phyloP scores from a whole-genome alignment of 2,329 filamentous ascomycete species.

The Thielaviopsis ethacetica region DNA sequence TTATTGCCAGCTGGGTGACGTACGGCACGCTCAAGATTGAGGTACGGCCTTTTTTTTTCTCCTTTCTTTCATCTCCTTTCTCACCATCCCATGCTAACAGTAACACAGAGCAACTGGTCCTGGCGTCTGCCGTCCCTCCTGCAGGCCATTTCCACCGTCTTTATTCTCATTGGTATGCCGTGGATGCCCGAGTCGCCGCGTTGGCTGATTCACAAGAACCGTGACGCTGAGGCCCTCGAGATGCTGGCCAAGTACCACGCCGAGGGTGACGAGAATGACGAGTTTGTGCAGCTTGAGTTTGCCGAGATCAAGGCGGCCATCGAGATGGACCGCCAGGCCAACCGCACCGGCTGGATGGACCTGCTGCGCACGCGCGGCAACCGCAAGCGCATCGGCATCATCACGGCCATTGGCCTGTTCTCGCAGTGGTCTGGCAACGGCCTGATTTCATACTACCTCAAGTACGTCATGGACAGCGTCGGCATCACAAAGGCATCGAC shows the following conservation, averaged over 20 bases:
- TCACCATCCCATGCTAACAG: neutral
- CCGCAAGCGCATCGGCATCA: constrained; percentile 17
- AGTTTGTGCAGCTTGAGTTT: constrained; percentile 17
- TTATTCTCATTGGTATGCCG: constrained; percentile 14
- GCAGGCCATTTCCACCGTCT: constrained; percentile 17
- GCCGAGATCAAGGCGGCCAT: constrained; percentile 18
- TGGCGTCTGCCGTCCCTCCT: constrained; percentile 17
- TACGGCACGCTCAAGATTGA: constrained; percentile 17
- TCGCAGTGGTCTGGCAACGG: constrained; percentile 18
- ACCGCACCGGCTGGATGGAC: constrained; percentile 14
- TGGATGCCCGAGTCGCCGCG: constrained; percentile 18
- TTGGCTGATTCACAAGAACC: constrained; percentile 23
- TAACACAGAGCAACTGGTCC: constrained; percentile 13
- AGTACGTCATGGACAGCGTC: constrained; percentile 20
- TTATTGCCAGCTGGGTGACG: constrained; percentile 17
- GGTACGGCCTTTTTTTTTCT: neutral
- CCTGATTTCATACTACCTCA: constrained; percentile 24
- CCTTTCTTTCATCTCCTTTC: too few relatives aligned
- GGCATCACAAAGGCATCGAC: constrained; percentile 21
- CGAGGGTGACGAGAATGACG: constrained; percentile 21
- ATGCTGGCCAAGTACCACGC: constrained; percentile 26
- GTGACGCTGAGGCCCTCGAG: constrained; percentile 21
- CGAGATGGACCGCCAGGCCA: constrained; percentile 16
- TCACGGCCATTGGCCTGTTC: constrained; percentile 16
- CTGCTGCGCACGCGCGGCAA: constrained; percentile 16